phyloP scores from a whole-genome alignment of 768 basidiomycete genomes.

The Boletus reticulatus region DNA sequence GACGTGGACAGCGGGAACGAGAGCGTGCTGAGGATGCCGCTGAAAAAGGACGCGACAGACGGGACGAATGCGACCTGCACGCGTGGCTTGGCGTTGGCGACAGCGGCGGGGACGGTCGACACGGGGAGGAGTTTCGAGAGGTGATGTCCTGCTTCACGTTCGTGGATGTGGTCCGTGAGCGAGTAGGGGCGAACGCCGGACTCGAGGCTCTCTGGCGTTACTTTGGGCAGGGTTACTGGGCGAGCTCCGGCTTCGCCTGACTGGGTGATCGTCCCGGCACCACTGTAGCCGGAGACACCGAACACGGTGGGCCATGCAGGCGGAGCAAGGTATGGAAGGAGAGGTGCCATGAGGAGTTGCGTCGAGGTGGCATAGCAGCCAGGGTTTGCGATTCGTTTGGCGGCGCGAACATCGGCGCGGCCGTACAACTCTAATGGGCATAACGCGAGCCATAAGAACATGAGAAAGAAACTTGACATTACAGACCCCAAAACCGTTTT shows the following conservation, averaged over 20 bases:
- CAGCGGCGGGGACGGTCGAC: not conserved
- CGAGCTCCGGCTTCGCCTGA: constrained; percentile 58
- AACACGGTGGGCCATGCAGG: constrained; percentile 78
- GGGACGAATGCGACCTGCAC: constrained; percentile 84
- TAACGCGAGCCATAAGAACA: constrained; percentile 18
- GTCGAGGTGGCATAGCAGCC: constrained; percentile 96
- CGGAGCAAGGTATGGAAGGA: constrained; percentile 65
- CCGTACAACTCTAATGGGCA: constrained; percentile 75
- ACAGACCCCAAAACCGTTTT: constrained; percentile 32
- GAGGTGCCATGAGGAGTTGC: constrained; percentile 89
- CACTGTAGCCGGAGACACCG: constrained; percentile 92
- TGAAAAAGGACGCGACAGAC: constrained; percentile 90
- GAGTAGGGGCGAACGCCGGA: constrained; percentile 83
- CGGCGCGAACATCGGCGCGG: constrained; percentile 59
- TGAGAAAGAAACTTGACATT: constrained; percentile 36
- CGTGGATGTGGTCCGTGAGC: constrained; percentile 97
- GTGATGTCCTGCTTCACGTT: constrained; percentile 89
- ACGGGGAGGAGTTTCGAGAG: constrained; percentile 58
- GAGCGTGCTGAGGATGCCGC: constrained; percentile 87
- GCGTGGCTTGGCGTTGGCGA: constrained; percentile 6
- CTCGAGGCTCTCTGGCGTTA: constrained; percentile 69
- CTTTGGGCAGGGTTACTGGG: constrained; percentile 77
- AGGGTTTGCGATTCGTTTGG: constrained; percentile 93
- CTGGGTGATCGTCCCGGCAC: constrained; percentile 84
- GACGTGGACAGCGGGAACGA: constrained; percentile 71